Evolutionary conservation across 805 yeast genomes (phyloP).

Genomic region (Kodamaea nitidulidarum): DNA sequence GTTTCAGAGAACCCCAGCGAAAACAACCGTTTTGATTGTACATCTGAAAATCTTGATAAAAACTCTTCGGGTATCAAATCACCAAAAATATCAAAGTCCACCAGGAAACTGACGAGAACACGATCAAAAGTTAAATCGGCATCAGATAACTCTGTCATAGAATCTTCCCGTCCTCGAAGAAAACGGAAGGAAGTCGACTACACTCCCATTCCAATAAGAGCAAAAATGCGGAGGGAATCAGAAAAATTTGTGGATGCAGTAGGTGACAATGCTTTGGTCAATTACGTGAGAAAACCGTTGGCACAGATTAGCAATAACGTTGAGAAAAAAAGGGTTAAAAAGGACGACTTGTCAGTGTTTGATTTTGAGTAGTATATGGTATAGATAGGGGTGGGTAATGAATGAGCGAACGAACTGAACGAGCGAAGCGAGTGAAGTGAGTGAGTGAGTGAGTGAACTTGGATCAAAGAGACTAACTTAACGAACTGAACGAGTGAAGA

Average conservation of each 20-base stretch:
- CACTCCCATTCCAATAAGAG: slow-evolving; percentile 61
- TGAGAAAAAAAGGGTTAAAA: not conserved
- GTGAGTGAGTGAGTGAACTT: too few relatives aligned
- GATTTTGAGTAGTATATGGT: slow-evolving; percentile 24
- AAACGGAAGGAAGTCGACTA: slow-evolving; percentile 60
- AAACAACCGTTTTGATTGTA: too few relatives aligned
- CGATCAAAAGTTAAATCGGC: slow-evolving; percentile 8
- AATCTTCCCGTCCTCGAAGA: slow-evolving; percentile 39
- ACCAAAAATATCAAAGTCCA: too few relatives aligned
- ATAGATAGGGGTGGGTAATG: too few relatives aligned
- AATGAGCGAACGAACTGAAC: too few relatives aligned
- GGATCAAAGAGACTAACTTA: too few relatives aligned
- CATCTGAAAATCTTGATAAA: too few relatives aligned
- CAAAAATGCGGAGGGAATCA: slow-evolving; percentile 65
- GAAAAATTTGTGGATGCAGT: slow-evolving; percentile 62
- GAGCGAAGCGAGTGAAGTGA: too few relatives aligned
- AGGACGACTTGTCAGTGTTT: slow-evolving; percentile 35
- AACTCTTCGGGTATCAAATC: too few relatives aligned
- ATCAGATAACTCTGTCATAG: not conserved
- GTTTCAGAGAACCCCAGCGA: too few relatives aligned
- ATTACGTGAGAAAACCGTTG: slow-evolving; percentile 9
- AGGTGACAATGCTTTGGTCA: slow-evolving; percentile 24
- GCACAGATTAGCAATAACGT: slow-evolving; percentile 5
- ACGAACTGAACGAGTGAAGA: too few relatives aligned
- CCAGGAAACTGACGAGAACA: too few relatives aligned